Percentiles rank a stretch among this genome's conserved stretches.
These are phyloP conservation scores for Helicocarpus griseus DNA, from an alignment of 2,329 filamentous ascomycete genomes.

Conservation along the genomic window DNA sequence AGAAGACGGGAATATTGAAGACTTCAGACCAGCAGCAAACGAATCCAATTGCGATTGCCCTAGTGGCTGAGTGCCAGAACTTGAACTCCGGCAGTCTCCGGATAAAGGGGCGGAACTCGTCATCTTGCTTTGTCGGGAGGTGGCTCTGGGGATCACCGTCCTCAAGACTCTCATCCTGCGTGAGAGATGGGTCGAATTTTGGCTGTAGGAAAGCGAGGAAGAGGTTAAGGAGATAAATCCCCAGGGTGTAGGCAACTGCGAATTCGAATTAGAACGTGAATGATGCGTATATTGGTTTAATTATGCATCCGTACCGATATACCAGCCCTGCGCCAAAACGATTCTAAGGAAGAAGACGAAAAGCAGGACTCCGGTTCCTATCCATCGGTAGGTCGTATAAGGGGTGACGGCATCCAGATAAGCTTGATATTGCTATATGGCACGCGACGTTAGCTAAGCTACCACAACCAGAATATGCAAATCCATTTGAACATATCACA, in stretches of 20 bases:
- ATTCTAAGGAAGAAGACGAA: slow-evolving; percentile 81
- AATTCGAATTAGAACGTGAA: background rate
- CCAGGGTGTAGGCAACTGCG: slow-evolving; percentile 87
- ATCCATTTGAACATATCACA: too few species aligned
- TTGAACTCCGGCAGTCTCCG: slow-evolving; percentile 96
- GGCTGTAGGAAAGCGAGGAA: slow-evolving; percentile 97
- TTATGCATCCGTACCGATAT: slow-evolving; percentile 91
- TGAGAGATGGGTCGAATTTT: slow-evolving; percentile 96
- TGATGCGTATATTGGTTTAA: too few species aligned
- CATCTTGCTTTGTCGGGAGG: slow-evolving; percentile 88
- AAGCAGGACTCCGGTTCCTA: slow-evolving; percentile 66
- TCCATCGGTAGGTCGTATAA: slow-evolving; percentile 81
- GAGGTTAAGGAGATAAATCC: slow-evolving; percentile 97
- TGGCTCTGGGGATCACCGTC: slow-evolving; percentile 65
- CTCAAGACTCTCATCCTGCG: slow-evolving; percentile 92
- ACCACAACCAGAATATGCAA: background rate
- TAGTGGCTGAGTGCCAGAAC: slow-evolving; percentile 96
- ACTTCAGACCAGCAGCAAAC: slow-evolving; percentile 84
- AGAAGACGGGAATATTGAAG: slow-evolving; percentile 97
- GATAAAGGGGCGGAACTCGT: slow-evolving; percentile 97
- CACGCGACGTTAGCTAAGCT: background rate
- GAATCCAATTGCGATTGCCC: slow-evolving; percentile 74
- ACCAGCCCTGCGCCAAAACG: slow-evolving; percentile 91
- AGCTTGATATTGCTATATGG: slow-evolving; percentile 73
- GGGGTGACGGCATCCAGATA: slow-evolving; percentile 91